These are phyloP conservation scores for Nemophila menziesii DNA, from an alignment of 257 asterid species.

Conservation along the genomic window DNA sequence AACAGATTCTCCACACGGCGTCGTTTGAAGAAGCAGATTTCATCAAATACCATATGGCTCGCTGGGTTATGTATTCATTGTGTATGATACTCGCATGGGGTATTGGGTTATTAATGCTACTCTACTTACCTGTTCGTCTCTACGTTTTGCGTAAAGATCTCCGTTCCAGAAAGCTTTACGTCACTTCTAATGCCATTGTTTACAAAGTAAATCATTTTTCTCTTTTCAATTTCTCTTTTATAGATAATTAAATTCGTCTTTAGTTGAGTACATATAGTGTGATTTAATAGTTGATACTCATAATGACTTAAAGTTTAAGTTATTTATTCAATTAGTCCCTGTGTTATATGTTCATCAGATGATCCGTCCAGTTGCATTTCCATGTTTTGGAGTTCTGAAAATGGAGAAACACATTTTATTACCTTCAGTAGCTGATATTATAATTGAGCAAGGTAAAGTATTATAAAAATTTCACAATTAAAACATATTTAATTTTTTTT, in stretches of 20 bases:
- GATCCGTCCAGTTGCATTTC: conserved; percentile 51
- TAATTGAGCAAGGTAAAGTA: conserved; percentile 70
- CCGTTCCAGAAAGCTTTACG: conserved; percentile 52
- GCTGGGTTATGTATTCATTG: conserved; percentile 51
- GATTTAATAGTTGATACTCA: too few relatives aligned
- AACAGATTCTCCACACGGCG: conserved; percentile 36
- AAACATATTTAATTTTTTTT: too few relatives aligned
- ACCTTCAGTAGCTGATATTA: conserved; percentile 57
- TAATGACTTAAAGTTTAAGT: too few relatives aligned
- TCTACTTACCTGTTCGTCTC: conserved; percentile 61
- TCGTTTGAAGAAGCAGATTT: conserved; percentile 54
- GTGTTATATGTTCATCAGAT: too few relatives aligned
- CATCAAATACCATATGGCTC: conserved; percentile 45
- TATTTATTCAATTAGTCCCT: too few relatives aligned
- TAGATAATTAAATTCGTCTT: neutral
- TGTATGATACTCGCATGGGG: conserved; percentile 63
- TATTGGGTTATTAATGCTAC: conserved; percentile 57
- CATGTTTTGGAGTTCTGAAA: conserved; percentile 56
- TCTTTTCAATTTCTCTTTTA: neutral
- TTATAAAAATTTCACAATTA: too few relatives aligned
- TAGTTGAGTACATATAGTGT: too few relatives aligned
- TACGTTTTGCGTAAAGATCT: conserved; percentile 41
- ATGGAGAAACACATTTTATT: conserved; percentile 53
- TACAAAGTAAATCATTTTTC: conserved; percentile 30
- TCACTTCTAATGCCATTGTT: conserved; percentile 52